Conservation (phyloP, 805 yeast species). For the Grigorovia yakushimaensis region DNA sequence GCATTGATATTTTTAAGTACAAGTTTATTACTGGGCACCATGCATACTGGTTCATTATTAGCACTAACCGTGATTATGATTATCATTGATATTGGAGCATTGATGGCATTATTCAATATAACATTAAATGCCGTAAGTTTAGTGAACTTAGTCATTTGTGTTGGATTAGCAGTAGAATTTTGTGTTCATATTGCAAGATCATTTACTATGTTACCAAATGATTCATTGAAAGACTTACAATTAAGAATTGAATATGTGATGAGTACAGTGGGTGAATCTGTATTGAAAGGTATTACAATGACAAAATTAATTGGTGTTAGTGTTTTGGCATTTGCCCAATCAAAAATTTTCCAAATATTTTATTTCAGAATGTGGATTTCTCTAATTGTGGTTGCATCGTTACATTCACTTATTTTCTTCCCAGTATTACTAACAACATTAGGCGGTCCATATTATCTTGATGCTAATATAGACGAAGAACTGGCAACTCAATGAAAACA, state of each 20-base stretch:
- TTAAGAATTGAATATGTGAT: constrained; percentile 45
- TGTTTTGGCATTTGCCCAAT: constrained; percentile 77
- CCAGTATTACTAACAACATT: constrained; percentile 61
- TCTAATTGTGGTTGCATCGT: constrained; percentile 62
- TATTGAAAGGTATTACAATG: constrained; percentile 79
- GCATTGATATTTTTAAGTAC: constrained; percentile 43
- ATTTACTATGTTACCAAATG: constrained; percentile 40
- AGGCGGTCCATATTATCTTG: constrained; percentile 39
- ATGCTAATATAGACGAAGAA: neutral
- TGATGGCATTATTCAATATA: constrained; percentile 65
- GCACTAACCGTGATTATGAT: constrained; percentile 52
- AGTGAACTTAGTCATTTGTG: constrained; percentile 85
- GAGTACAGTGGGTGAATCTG: constrained; percentile 77
- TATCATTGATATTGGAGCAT: constrained; percentile 65
- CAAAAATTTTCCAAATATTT: constrained; percentile 82
- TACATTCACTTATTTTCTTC: constrained; percentile 68
- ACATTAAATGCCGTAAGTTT: constrained; percentile 81
- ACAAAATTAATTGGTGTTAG: constrained; percentile 83
- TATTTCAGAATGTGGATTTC: constrained; percentile 94
- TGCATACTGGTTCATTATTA: constrained; percentile 47
- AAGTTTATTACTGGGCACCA: constrained; percentile 54
- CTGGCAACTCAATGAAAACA: neutral
- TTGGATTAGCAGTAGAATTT: constrained; percentile 89
- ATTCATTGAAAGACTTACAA: constrained; percentile 28
- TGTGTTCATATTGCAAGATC: constrained; percentile 81